These are phyloP conservation scores for Zalaria sp. DNA, from an alignment of 2,329 filamentous ascomycete genomes.

Conservation along the genomic window DNA sequence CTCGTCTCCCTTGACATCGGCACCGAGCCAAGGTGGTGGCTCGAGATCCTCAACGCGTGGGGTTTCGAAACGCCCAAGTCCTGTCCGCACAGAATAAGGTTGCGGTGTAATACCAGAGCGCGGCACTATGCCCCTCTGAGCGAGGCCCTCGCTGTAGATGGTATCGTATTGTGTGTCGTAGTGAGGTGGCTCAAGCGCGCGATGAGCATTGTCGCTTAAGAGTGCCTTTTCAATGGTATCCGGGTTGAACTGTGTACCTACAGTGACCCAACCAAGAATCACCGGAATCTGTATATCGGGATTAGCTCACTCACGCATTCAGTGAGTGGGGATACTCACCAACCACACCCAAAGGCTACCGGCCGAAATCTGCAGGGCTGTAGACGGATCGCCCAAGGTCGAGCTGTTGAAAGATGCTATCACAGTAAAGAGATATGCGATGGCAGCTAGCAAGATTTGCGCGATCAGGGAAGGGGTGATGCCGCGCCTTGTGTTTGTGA, in stretches of 20 bases:
- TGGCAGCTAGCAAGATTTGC: conserved; percentile 10
- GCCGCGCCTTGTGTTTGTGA: conserved; percentile 8
- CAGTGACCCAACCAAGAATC: conserved; percentile 11
- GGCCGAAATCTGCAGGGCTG: conserved; percentile 10
- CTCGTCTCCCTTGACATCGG: conserved; percentile 12
- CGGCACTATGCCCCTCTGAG: too few relatives aligned
- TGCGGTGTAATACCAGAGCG: too few relatives aligned
- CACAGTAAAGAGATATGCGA: conserved; percentile 12
- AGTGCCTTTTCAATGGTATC: conserved; percentile 11
- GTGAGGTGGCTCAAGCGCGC: neutral
- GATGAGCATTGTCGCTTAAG: neutral
- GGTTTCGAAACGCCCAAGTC: too few relatives aligned
- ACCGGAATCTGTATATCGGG: neutral
- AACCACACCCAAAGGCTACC: conserved; percentile 13
- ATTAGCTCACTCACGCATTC: neutral
- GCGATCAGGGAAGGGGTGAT: conserved; percentile 12
- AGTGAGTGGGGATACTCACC: too few relatives aligned
- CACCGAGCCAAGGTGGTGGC: too few relatives aligned
- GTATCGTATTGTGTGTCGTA: too few relatives aligned
- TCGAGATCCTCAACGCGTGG: too few relatives aligned
- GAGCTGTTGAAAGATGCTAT: conserved; percentile 5
- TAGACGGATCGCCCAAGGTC: conserved; percentile 8
- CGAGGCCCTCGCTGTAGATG: too few relatives aligned
- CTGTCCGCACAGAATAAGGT: too few relatives aligned
- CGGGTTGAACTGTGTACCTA: conserved; percentile 9